Base-by-base conservation (phyloP, 2,329 filamentous ascomycete genomes). In the Stachybotrys elegans region DNA sequence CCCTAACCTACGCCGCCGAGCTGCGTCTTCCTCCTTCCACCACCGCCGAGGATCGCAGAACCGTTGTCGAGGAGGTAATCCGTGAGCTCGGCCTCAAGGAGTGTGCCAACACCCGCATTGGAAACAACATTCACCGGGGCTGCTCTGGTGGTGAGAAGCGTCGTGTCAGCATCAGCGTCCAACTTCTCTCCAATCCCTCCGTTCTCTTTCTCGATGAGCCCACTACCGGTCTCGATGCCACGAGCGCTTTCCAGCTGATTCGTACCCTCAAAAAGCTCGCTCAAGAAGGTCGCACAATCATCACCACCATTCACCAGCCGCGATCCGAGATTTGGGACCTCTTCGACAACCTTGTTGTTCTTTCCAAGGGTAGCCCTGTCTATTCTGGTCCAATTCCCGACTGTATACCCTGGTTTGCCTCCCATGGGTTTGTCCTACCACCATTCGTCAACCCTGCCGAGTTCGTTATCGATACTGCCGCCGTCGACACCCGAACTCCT, bases 61-160 rank as follows among this genome's bases (percentile, higher is more conserved):
- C 66, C 11, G 75, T 89, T 13, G 86, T 91, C 2, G 84, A 91
- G 49, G 83, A 87, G 51, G 85, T 90, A 19, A 88, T 91, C 36
- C 66, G 85, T 8, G 85, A 91, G 55, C 65, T 91, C 3, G 84
- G 86, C 0, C 61, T 91, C 32, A 89, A 88, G 58, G 85, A 90
- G 51, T 89, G 86, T 46, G 86, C 86, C 20, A 69, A 88, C 50
- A 91, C 86, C 1, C 70, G 81, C 8, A 86, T 91, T 42, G 86
- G 86, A 1, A 84, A 82, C 52, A 78, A 76, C 44, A 75, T 78
- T 41, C 83, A 88, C 54, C 83, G 86, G 37, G 86, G 86, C 0
- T 90, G 86, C 55, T 89, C 84, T 37, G 86, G 87, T 1, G 87
- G 86, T 4, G 87, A 91, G 60, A 90, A 89, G 68, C 72, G 86